Conservation (phyloP, 2,329 filamentous ascomycete species). For the Clonostachys rhizophaga region DNA sequence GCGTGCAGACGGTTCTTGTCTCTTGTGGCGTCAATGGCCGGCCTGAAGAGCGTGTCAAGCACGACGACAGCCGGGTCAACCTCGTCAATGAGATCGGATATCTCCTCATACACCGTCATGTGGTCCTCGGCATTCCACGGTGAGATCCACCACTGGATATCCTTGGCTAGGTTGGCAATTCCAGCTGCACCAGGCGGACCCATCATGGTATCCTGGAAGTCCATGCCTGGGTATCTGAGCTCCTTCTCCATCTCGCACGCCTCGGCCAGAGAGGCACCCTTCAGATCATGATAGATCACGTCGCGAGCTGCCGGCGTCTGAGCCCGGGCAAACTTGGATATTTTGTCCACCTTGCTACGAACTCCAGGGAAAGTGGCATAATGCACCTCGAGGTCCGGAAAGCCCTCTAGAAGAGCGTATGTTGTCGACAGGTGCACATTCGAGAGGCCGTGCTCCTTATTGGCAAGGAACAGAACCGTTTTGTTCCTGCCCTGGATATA, state of each 20-base stretch:
- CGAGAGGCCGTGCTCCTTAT: constrained; percentile 22
- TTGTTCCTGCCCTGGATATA: constrained; percentile 13
- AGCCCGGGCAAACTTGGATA: constrained; percentile 6
- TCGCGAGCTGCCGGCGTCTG: constrained; percentile 6
- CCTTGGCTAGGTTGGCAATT: constrained; percentile 4
- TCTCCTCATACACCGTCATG: constrained; percentile 14
- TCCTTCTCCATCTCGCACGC: too few species aligned
- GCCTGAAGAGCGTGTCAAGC: constrained; percentile 20
- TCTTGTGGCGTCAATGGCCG: constrained; percentile 12
- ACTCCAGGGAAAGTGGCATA: constrained; percentile 22
- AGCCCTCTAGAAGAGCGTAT: constrained; percentile 20
- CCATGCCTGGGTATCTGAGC: neutral
- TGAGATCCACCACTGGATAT: constrained; percentile 11
- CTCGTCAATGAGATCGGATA: constrained; percentile 16
- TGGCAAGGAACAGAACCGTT: constrained; percentile 25
- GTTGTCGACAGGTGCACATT: constrained; percentile 29
- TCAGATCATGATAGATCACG: constrained; percentile 14
- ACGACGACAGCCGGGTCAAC: constrained; percentile 23
- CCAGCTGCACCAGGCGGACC: constrained; percentile 9
- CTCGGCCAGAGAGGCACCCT: constrained; percentile 6
- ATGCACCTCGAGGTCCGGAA: constrained; percentile 24
- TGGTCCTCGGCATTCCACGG: constrained; percentile 23
- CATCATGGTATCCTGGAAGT: neutral
- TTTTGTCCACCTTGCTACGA: constrained; percentile 3
- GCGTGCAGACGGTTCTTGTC: constrained; percentile 18